Evolutionary conservation across 2,329 filamentous ascomycete species (phyloP).

Genomic region (Colletotrichum simmondsii): DNA sequence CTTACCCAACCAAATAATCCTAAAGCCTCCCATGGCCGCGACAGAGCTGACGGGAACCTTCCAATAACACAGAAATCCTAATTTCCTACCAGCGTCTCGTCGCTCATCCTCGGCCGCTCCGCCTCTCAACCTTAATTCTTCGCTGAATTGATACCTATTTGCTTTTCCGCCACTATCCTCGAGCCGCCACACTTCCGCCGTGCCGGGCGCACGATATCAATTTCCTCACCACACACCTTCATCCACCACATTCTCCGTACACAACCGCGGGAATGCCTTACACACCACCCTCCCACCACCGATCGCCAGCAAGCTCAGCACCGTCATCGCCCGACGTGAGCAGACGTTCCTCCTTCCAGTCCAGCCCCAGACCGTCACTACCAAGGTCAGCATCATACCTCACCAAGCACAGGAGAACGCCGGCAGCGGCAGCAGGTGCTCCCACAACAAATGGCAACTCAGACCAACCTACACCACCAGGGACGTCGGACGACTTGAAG

Average conservation of each 20-base stretch:
- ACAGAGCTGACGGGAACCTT: slow-evolving; percentile 26
- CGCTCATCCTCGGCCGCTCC: background rate
- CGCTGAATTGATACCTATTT: slow-evolving; percentile 36
- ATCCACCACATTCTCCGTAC: background rate
- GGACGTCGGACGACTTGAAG: slow-evolving; percentile 62
- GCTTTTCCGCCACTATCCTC: slow-evolving; percentile 9
- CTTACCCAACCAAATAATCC: background rate
- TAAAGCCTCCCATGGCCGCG: slow-evolving; percentile 14
- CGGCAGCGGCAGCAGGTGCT: slow-evolving; percentile 51
- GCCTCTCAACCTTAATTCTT: slow-evolving; percentile 3
- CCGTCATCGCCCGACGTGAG: slow-evolving; percentile 66
- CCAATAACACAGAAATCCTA: slow-evolving; percentile 23
- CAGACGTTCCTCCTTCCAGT: slow-evolving; percentile 68
- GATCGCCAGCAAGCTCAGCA: slow-evolving; percentile 70
- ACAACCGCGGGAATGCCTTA: slow-evolving; percentile 78
- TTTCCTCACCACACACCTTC: background rate
- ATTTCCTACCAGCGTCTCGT: slow-evolving; percentile 20
- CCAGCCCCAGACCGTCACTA: slow-evolving; percentile 61
- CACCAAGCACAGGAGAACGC: slow-evolving; percentile 70
- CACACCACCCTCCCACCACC: slow-evolving; percentile 77
- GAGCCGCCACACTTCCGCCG: slow-evolving; percentile 1
- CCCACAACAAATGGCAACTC: slow-evolving; percentile 42
- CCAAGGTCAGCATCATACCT: slow-evolving; percentile 75
- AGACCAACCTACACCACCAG: slow-evolving; percentile 57
- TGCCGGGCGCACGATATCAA: slow-evolving; percentile 27